Base-by-base conservation (phyloP, 1,284 basidiomycete species). In the Ceratobasidium theobromae region DNA sequence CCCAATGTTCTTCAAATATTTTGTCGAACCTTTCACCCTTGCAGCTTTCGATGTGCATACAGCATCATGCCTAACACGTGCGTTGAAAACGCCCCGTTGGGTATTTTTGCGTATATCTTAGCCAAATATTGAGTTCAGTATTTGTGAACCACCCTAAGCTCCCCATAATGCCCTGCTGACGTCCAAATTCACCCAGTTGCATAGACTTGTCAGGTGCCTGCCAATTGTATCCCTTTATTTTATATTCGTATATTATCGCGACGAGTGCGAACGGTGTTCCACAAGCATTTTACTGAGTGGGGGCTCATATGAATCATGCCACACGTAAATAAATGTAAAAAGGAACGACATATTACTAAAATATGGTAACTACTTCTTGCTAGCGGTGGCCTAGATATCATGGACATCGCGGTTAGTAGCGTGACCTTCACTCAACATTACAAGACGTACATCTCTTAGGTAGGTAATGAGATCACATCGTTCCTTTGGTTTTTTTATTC, bases 401-500 rank as follows among this genome's bases (percentile, higher is more conserved):
- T n/a, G n/a, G n/a, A 28, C 18, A 27, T 16, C 35, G 18, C 27
- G 3, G 30, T 49, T 27, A 14, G 57, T 35, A 28, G 30, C 14
- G 16, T 9, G 11, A 25, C 18, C 41, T 53, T 67, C 69, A 33
- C n/a, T 68, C 68, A 48, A 9, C 21, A 48, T 25, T 14, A 38
- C 2, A 30, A 14, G 27, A 90, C 89, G 69, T 82, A 45, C 76
- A 58, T 87, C 83, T 81, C 90, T 90, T 73, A 93, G 80, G 76
- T 81, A 85, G 53, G 91, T 84, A 72, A 93, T 82, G 73, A 96
- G 86, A 81, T 96, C 92, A 78, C 87, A 90, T 79, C 94, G 87
- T 79, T 97, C 95, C 84, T 94, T 94, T 35, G 91, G 90, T 85
- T 97, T 97, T 88, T 97, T 97, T 76, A 98, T 81, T 74, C 95